Evolutionary conservation across 345 rosid species (phyloP), one percentile per base, ranked within the genome.

Genomic region (Camelina hispida): DNA sequence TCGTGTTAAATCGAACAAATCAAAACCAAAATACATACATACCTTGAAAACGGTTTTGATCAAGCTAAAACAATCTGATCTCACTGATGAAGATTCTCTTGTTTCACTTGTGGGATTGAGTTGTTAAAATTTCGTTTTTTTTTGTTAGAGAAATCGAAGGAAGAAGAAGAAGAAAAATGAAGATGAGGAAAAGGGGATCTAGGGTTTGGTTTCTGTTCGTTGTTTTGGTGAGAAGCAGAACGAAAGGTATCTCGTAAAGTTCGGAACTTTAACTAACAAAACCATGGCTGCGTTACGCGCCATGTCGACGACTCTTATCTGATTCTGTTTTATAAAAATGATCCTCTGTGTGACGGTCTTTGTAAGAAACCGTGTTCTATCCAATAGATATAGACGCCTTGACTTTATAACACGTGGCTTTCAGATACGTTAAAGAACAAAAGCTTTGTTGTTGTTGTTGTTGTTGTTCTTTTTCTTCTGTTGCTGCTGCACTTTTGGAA

Each of bases 221-320:
- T 23, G 62, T 38, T 77, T 37, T 51, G 71, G 34, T 2, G 53
- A 78, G 30, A 42, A 30, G 6, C 58, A 51, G 65, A 73, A 78
- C 54, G 72, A 61, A 79, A 69, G 87, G 87, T 75, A 8, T 59
- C 35, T 78, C 86, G 82, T 53, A 28, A 66, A 72, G 69, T 82
- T 72, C 81, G 86, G 86, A 66, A 20, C 68, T 80, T 47, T 68
- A 73, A 61, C 82, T 79, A 84, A 62, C 66, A 42, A 35, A 62
- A 55, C 85, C 30, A 48, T 68, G 66, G 32, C 78, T 72, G 60
- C 51, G 71, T 78, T 84, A 83, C 78, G 81, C 86, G 86, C 88
- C 86, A 72, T 72, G 71, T 76, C 44, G 25, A 10, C 47, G 32
- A 20, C 42, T 71, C 32, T 50, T 23, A 38, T 22, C 25, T 34